Percentiles rank a stretch among this genome's conserved stretches.
Conservation (phyloP, 2,329 filamentous ascomycete species). For the Hypoxylon sp. region DNA sequence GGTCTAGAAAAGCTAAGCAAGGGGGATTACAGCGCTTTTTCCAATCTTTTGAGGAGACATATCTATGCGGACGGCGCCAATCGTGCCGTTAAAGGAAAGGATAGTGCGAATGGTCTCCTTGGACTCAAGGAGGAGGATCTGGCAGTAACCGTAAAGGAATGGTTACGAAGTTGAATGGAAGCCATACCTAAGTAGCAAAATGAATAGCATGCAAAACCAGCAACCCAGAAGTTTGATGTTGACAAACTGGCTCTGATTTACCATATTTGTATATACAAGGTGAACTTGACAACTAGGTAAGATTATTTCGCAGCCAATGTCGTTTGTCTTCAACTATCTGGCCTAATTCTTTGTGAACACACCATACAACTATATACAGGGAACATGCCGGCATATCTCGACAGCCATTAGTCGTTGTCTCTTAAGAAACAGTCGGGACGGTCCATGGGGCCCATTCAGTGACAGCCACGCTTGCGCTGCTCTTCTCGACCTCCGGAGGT, state of each 20-base stretch:
- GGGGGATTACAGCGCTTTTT: slow-evolving; percentile 57
- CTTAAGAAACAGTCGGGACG: slow-evolving; percentile 56
- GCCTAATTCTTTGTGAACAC: background rate
- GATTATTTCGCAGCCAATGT: background rate
- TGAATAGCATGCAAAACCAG: too few species aligned
- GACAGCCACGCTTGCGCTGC: slow-evolving; percentile 57
- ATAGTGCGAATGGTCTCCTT: slow-evolving; percentile 47
- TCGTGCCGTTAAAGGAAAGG: slow-evolving; percentile 41
- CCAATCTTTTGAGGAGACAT: slow-evolving; percentile 47
- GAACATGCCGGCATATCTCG: background rate
- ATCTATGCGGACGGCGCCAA: slow-evolving; percentile 50
- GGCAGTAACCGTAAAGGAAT: slow-evolving; percentile 44
- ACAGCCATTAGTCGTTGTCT: background rate
- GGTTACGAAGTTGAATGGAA: slow-evolving; percentile 38
- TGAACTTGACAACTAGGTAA: slow-evolving; percentile 9
- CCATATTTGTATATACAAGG: slow-evolving; percentile 14
- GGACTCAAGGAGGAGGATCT: slow-evolving; percentile 51
- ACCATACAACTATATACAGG: slow-evolving; percentile 31
- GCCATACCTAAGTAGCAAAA: background rate
- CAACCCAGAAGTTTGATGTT: background rate
- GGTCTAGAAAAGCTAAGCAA: slow-evolving; percentile 60
- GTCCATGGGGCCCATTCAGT: slow-evolving; percentile 60
- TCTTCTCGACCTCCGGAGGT: slow-evolving; percentile 57
- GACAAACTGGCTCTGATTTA: slow-evolving; percentile 10
- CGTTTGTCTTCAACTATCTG: background rate